Evolutionary conservation across 2,329 filamentous ascomycete genomes (phyloP).

Genomic region (Trichocomaceae sp.): DNA sequence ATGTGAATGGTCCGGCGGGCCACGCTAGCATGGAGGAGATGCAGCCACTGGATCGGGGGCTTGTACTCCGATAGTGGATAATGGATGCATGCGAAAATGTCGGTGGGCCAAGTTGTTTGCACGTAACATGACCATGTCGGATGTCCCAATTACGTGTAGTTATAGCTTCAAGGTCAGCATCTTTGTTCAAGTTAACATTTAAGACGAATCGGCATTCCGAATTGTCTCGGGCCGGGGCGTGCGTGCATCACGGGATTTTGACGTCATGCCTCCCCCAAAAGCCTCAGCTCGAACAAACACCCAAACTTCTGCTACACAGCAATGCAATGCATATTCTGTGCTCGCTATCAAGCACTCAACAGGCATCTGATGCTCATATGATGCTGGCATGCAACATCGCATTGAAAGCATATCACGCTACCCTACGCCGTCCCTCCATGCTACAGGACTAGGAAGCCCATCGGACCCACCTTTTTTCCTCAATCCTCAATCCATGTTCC

Average conservation of each 20-base stretch:
- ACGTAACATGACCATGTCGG: no score
- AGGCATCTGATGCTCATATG: neutral
- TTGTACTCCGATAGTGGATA: no score
- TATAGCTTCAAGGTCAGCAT: neutral
- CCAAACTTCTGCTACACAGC: neutral
- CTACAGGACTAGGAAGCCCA: neutral
- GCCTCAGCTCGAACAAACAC: neutral
- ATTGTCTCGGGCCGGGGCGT: neutral
- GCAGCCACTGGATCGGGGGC: no score
- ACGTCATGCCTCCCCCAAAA: neutral
- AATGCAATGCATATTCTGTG: neutral
- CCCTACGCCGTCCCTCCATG: no score
- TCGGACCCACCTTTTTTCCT: neutral
- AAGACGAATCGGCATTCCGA: conserved; percentile 6
- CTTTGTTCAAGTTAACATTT: no score
- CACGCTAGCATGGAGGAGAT: no score
- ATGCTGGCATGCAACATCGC: neutral
- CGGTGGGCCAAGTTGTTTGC: no score
- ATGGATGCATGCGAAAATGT: no score
- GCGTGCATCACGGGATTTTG: conserved; percentile 4
- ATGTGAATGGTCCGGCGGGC: no score
- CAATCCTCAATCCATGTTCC: neutral
- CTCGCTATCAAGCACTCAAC: neutral
- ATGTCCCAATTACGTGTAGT: neutral
- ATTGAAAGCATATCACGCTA: neutral